phyloP scores from a whole-genome alignment of 2,329 filamentous ascomycete genomes.

The Arthrobotrys conoides region DNA sequence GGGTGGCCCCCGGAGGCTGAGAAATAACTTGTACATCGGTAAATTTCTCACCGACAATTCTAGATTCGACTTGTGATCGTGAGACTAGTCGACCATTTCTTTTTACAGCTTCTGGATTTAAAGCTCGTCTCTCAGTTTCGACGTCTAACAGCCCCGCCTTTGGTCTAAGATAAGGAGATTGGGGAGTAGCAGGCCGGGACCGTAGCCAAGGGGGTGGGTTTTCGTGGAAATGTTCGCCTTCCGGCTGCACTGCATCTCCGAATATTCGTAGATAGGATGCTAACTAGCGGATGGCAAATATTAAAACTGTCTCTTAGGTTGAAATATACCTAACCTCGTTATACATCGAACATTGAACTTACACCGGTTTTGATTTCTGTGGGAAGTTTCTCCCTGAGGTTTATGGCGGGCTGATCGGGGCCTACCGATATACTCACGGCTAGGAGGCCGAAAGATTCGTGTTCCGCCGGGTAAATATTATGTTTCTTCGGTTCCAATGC shows the following conservation, averaged over 20 bases:
- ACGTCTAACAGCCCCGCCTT: neutral
- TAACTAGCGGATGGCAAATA: neutral
- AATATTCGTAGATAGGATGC: neutral
- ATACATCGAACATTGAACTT: neutral
- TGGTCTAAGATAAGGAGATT: neutral
- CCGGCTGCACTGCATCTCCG: neutral
- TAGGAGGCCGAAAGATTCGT: neutral
- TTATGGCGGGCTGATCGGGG: neutral
- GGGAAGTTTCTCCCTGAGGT: neutral
- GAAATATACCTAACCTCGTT: too few relatives aligned
- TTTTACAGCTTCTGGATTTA: neutral
- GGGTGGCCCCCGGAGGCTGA: neutral
- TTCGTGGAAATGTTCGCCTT: neutral
- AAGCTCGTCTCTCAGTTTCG: too few relatives aligned
- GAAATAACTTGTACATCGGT: neutral
- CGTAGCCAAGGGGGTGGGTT: neutral
- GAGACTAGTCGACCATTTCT: neutral
- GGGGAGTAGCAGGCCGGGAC: neutral
- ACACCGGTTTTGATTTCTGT: neutral
- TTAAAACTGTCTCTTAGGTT: too few relatives aligned
- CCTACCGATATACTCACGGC: neutral
- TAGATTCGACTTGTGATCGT: neutral
- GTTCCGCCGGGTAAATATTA: neutral
- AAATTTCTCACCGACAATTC: neutral
- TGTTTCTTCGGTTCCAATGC: slow-evolving; percentile 6